Evolutionary conservation across 352 stramenopile species (phyloP).

Genomic region (Phytopythium chamaehyphon): DNA sequence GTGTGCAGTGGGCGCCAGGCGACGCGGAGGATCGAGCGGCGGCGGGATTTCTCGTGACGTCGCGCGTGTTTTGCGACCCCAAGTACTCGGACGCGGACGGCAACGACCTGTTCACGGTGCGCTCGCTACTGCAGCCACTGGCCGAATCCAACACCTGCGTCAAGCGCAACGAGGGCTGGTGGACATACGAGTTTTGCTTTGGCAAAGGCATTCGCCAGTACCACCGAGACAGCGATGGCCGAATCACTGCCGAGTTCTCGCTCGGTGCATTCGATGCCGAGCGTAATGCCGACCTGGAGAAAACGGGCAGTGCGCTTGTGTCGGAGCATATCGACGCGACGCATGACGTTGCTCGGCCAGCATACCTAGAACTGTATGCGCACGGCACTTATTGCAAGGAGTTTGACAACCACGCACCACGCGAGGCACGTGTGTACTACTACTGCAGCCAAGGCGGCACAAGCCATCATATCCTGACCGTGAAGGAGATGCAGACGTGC

Average conservation of each 20-base stretch:
- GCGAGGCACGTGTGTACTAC: slow-evolving; percentile 68
- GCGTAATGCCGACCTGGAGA: slow-evolving; percentile 48
- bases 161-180: slow-evolving; percentile 79
- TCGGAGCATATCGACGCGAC: slow-evolving; percentile 77
- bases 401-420: slow-evolving; percentile 50
- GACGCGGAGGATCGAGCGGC: slow-evolving; percentile 10
- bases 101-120: slow-evolving; percentile 43
- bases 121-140: slow-evolving; percentile 48
- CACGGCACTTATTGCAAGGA: slow-evolving; percentile 71
- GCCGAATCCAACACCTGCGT: slow-evolving; percentile 50
- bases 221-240: slow-evolving; percentile 61
- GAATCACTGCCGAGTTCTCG: slow-evolving; percentile 63
- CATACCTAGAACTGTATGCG: slow-evolving; percentile 68
- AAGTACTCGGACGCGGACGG: slow-evolving; percentile 43
- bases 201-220: slow-evolving; percentile 67
- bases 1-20: slow-evolving; percentile 29
- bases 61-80: slow-evolving; percentile 63
- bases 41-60: slow-evolving; percentile 56
- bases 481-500: slow-evolving; percentile 85
- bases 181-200: slow-evolving; percentile 85
- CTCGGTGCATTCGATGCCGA: slow-evolving; percentile 48
- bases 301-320: slow-evolving; percentile 40
- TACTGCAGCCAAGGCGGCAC: slow-evolving; percentile 66
- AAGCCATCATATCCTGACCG: slow-evolving; percentile 65
- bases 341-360: slow-evolving; percentile 60